Evolutionary conservation across 2,329 filamentous ascomycete species (phyloP).

Genomic region (Calonectria pseudoturangicola): DNA sequence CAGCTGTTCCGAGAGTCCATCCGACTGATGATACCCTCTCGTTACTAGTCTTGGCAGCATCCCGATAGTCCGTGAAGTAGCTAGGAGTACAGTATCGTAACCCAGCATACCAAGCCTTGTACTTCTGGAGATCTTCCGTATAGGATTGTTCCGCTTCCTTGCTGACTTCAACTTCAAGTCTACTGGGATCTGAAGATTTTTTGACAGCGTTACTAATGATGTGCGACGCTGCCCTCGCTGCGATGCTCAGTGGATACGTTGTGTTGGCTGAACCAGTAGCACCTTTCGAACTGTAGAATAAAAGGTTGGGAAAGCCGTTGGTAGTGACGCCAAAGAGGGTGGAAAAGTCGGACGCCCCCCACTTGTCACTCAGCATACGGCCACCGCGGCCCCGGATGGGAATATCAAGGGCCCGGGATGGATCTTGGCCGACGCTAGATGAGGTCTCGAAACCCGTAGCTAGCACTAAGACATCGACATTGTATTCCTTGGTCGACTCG

Average conservation of each 20-base stretch:
- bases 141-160: neutral
- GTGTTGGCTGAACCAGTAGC: slow-evolving; percentile 4
- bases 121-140: neutral
- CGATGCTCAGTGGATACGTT: neutral
- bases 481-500: neutral
- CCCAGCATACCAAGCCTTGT: neutral
- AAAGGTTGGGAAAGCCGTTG: neutral
- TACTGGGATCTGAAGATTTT: neutral
- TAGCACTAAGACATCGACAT: neutral
- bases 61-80: neutral
- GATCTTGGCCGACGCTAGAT: neutral
- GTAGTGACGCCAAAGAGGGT: neutral
- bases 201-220: slow-evolving; percentile 5
- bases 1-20: slow-evolving; percentile 4
- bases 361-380: neutral
- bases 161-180: slow-evolving; percentile 2
- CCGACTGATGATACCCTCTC: neutral
- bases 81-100: neutral
- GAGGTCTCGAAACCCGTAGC: neutral
- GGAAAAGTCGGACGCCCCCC: neutral
- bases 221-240: neutral
- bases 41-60: neutral
- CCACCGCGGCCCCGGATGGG: neutral
- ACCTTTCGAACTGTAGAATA: neutral
- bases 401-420: neutral